A percentile compares a stretch with the other conserved stretches of the same genome.
These are phyloP conservation scores for Fusarium camptoceras DNA, from an alignment of 2,329 filamentous ascomycete genomes.

Conservation along the genomic window DNA sequence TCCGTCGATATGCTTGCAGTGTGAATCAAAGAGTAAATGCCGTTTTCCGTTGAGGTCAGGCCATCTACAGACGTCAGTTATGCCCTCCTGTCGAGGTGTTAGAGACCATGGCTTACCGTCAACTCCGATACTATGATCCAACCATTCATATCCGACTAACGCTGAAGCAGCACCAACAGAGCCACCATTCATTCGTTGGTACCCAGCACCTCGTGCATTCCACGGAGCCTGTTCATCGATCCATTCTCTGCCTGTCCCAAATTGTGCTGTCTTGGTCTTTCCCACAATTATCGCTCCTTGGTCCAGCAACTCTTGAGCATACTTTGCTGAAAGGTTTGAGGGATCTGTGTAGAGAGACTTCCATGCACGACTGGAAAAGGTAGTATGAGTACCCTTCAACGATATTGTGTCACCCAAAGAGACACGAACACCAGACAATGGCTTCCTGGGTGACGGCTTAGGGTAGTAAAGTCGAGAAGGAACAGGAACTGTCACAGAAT, in stretches of 20 bases:
- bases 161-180: constrained; percentile 55
- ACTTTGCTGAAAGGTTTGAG: constrained; percentile 58
- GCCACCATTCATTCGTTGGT: constrained; percentile 52
- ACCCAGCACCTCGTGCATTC: constrained; percentile 62
- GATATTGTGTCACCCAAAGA: constrained; percentile 52
- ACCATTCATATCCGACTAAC: constrained; percentile 56
- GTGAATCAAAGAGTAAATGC: constrained; percentile 49
- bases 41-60: constrained; percentile 41
- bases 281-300: constrained; percentile 68
- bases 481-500: constrained; percentile 51
- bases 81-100: neutral
- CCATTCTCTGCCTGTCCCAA: constrained; percentile 59
- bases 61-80: constrained; percentile 41
- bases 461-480: constrained; percentile 54
- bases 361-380: constrained; percentile 69
- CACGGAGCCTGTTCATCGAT: constrained; percentile 55
- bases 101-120: constrained; percentile 49
- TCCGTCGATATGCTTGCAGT: constrained; percentile 31
- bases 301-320: constrained; percentile 67
- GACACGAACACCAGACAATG: constrained; percentile 54
- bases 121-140: constrained; percentile 53
- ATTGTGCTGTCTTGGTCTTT: constrained; percentile 64
- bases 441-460: constrained; percentile 46
- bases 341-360: constrained; percentile 62
- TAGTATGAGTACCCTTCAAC: constrained; percentile 64